Conservation (phyloP, 75 land plant genomes). For the Azolla pinnata region DNA sequence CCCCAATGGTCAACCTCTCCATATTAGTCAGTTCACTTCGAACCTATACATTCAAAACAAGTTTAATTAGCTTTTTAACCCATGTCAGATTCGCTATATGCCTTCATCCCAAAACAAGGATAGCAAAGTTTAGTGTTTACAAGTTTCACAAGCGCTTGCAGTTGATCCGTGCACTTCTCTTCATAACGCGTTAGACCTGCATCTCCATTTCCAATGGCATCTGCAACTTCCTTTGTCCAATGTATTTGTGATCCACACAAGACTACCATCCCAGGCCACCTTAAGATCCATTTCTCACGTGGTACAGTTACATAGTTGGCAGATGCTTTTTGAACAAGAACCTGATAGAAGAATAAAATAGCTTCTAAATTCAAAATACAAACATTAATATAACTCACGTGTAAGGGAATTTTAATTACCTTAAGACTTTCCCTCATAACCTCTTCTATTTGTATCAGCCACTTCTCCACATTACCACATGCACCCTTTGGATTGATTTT, state of each 20-base stretch:
- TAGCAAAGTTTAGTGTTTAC: slow-evolving; percentile 9
- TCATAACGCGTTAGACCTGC: slow-evolving; percentile 21
- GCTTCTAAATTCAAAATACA: not conserved
- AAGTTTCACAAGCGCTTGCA: slow-evolving; percentile 33
- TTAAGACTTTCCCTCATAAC: slow-evolving; percentile 29
- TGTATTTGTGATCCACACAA: slow-evolving; percentile 40
- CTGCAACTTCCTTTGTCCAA: slow-evolving; percentile 36
- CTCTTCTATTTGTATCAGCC: slow-evolving; percentile 27
- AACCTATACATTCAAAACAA: slow-evolving; percentile 13
- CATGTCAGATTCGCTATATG: no score
- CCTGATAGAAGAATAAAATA: slow-evolving; percentile 8
- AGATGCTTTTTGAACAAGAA: slow-evolving; percentile 14
- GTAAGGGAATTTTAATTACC: slow-evolving; percentile 9
- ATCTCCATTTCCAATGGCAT: slow-evolving; percentile 15
- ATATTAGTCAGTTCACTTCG: slow-evolving; percentile 14
- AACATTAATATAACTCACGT: not conserved
- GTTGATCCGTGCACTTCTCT: slow-evolving; percentile 19
- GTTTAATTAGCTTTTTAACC: no score
- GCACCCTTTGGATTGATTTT: slow-evolving; percentile 23
- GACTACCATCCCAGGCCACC: slow-evolving; percentile 36
- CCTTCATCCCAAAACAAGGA: no score
- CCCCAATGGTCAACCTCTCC: slow-evolving; percentile 22
- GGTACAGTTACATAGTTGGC: slow-evolving; percentile 18
- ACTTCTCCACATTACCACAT: slow-evolving; percentile 29
- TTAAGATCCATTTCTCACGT: slow-evolving; percentile 24